phyloP scores from a whole-genome alignment of 2,329 filamentous ascomycete species.

The Trichoderma endophyticum region DNA sequence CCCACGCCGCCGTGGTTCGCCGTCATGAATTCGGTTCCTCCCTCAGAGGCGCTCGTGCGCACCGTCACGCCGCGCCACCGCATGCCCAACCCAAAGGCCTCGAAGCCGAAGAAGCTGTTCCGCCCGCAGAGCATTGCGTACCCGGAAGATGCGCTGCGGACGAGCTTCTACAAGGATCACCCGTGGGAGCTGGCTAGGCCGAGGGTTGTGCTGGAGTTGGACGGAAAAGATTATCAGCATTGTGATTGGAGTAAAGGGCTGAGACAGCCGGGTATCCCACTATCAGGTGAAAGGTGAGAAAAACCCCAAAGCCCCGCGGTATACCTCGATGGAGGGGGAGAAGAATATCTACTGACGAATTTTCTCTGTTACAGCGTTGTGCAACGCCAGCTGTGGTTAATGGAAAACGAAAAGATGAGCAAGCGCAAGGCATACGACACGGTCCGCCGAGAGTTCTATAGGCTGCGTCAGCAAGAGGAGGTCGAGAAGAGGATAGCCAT shows the following conservation, averaged over 20 bases:
- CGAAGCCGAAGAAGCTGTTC: slow-evolving; percentile 70
- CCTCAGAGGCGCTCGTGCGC: slow-evolving; percentile 56
- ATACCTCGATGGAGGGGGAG: background rate
- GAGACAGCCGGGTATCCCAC: slow-evolving; percentile 67
- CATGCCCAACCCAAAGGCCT: slow-evolving; percentile 39
- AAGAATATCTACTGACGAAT: background rate
- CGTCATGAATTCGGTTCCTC: slow-evolving; percentile 52
- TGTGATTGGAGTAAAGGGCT: slow-evolving; percentile 77
- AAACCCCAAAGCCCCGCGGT: slow-evolving; percentile 24
- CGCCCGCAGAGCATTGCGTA: slow-evolving; percentile 74
- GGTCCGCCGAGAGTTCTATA: slow-evolving; percentile 88
- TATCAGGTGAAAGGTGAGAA: slow-evolving; percentile 79
- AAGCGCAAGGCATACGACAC: slow-evolving; percentile 75
- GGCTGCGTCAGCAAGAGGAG: slow-evolving; percentile 75
- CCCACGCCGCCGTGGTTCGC: slow-evolving; percentile 48
- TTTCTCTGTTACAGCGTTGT: slow-evolving; percentile 64
- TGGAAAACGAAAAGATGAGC: slow-evolving; percentile 61
- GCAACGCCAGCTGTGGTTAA: slow-evolving; percentile 84
- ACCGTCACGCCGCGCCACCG: slow-evolving; percentile 49
- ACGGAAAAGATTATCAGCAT: slow-evolving; percentile 73
- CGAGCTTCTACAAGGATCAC: slow-evolving; percentile 85
- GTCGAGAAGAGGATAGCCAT: slow-evolving; percentile 76
- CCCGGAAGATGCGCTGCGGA: slow-evolving; percentile 77
- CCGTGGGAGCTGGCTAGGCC: slow-evolving; percentile 96
- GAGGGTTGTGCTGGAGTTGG: slow-evolving; percentile 76